Evolutionary conservation across 805 yeast genomes (phyloP).

Genomic region (Yamadazyma philogaea): DNA sequence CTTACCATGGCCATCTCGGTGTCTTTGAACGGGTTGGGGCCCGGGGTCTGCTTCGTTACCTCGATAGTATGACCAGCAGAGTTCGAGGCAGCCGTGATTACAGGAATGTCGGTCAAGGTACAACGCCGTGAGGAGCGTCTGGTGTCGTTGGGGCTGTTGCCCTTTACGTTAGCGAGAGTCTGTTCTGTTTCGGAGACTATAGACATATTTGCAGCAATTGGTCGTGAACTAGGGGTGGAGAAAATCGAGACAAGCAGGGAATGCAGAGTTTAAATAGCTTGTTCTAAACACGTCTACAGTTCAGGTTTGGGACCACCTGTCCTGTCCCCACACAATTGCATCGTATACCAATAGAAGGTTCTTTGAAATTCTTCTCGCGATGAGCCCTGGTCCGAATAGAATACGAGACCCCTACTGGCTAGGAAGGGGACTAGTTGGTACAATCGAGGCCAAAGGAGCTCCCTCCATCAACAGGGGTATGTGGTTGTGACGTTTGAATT

Average conservation of each 20-base stretch:
- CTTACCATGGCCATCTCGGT: background rate
- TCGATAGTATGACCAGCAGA: conserved; percentile 1
- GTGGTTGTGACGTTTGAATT: too few species aligned
- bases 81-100: background rate
- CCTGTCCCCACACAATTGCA: too few species aligned
- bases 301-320: background rate
- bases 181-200: background rate
- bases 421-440: too few species aligned
- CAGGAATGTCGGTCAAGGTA: background rate
- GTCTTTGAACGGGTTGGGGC: background rate
- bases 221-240: background rate
- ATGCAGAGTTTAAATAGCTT: background rate
- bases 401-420: too few species aligned
- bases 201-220: background rate
- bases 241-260: background rate
- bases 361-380: background rate
- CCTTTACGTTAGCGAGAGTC: background rate
- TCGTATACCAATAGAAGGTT: too few species aligned
- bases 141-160: background rate
- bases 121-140: background rate
- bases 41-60: too few species aligned
- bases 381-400: background rate
- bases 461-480: too few species aligned
- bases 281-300: background rate
- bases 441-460: too few species aligned